Conservation (phyloP, 768 basidiomycete genomes). For the Rickenella mellea region DNA sequence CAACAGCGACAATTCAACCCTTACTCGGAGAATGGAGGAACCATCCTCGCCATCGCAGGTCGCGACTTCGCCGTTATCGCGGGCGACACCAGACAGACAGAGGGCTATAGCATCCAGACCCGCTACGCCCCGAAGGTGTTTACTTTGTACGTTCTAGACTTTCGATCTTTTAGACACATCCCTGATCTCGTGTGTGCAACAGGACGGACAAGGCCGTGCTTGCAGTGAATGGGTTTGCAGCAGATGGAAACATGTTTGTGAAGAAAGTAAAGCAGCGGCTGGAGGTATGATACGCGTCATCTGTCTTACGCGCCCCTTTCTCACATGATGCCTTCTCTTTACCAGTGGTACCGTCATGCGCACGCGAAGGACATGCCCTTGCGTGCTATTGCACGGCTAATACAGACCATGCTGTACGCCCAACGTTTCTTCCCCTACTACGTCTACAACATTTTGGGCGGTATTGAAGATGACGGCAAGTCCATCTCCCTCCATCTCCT, state of each 20-base stretch:
- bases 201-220: slow-evolving; percentile 91
- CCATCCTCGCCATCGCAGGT: slow-evolving; percentile 93
- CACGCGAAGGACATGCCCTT: slow-evolving; percentile 98
- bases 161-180: neutral
- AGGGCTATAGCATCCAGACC: slow-evolving; percentile 97
- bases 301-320: neutral
- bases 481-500: slow-evolving; percentile 7
- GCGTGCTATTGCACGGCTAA: slow-evolving; percentile 91
- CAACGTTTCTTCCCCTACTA: slow-evolving; percentile 98
- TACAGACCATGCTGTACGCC: slow-evolving; percentile 96
- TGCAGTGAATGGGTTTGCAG: slow-evolving; percentile 94
- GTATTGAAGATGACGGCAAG: slow-evolving; percentile 93
- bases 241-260: slow-evolving; percentile 96
- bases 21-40: slow-evolving; percentile 90
- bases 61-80: slow-evolving; percentile 91
- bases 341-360: slow-evolving; percentile 93
- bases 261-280: slow-evolving; percentile 93
- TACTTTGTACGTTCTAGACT: slow-evolving; percentile 54
- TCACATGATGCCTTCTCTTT: neutral
- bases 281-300: slow-evolving; percentile 48
- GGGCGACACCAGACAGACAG: slow-evolving; percentile 92
- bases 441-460: slow-evolving; percentile 92
- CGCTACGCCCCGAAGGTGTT: slow-evolving; percentile 95
- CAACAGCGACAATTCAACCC: slow-evolving; percentile 72
- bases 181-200: slow-evolving; percentile 2